Evolutionary conservation across 1,284 basidiomycete genomes (phyloP).

Genomic region (Peniophora sp.): DNA sequence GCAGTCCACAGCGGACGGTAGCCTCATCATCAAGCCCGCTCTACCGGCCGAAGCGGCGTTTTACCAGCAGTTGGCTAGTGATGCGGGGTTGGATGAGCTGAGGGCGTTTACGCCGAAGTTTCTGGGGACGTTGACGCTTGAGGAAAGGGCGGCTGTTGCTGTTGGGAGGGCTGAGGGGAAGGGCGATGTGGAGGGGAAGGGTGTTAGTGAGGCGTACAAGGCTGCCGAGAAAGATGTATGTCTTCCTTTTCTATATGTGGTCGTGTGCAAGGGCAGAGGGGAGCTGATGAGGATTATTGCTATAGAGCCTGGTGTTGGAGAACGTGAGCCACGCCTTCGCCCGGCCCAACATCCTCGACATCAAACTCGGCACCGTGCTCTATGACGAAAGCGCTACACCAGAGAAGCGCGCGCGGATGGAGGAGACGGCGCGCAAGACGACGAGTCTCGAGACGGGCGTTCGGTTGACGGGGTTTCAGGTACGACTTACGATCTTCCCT

Average conservation of each 20-base stretch:
- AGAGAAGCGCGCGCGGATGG: slow-evolving; percentile 80
- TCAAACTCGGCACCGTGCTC: slow-evolving; percentile 86
- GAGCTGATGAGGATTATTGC: no score
- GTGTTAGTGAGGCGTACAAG: slow-evolving; percentile 2
- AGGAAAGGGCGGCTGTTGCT: slow-evolving; percentile 36
- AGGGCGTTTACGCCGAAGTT: slow-evolving; percentile 63
- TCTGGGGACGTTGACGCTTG: slow-evolving; percentile 65
- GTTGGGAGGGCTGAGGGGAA: slow-evolving; percentile 6
- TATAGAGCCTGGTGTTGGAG: slow-evolving; percentile 78
- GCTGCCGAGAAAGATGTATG: slow-evolving; percentile 2
- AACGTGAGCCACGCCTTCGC: slow-evolving; percentile 71
- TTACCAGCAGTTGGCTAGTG: slow-evolving; percentile 57
- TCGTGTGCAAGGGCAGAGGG: no score
- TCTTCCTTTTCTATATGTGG: no score
- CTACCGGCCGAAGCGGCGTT: slow-evolving; percentile 71
- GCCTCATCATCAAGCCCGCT: slow-evolving; percentile 81
- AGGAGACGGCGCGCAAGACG: slow-evolving; percentile 57
- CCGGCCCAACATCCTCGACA: slow-evolving; percentile 83
- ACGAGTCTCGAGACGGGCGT: slow-evolving; percentile 76
- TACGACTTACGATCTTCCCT: no score
- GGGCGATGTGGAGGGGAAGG: slow-evolving; percentile 20
- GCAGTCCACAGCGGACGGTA: slow-evolving; percentile 65
- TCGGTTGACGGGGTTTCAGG: slow-evolving; percentile 85
- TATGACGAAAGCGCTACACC: slow-evolving; percentile 63
- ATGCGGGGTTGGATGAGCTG: slow-evolving; percentile 35